A percentile compares a stretch with the other conserved stretches of the same genome.
Evolutionary conservation across 2,329 filamentous ascomycete genomes (phyloP).

Genomic region (Cladosporium sp.): DNA sequence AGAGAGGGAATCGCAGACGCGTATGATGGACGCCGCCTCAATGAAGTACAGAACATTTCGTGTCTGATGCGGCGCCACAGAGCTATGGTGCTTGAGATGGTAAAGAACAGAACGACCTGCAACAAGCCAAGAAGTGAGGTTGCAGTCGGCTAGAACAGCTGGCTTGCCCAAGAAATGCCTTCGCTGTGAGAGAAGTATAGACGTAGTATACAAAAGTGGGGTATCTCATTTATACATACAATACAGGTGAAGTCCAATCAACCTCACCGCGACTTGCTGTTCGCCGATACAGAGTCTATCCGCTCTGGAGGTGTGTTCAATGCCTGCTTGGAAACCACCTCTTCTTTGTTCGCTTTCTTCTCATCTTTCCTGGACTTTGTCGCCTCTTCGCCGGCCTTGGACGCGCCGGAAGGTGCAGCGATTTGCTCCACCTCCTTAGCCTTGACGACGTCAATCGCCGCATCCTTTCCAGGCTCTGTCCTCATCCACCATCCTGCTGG

Average conservation of each 20-base stretch:
- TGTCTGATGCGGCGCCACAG: too few relatives aligned
- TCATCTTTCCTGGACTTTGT: constrained; percentile 1
- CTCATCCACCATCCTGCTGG: constrained; percentile 24
- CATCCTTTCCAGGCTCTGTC: constrained; percentile 16
- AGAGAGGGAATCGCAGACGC: constrained; percentile 23
- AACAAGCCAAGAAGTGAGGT: constrained; percentile 11
- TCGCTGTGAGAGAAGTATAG: background rate
- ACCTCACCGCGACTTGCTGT: constrained; percentile 23
- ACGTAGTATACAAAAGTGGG: constrained; percentile 17
- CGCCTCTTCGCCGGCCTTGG: background rate
- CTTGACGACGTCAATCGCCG: constrained; percentile 2
- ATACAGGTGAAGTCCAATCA: constrained; percentile 3
- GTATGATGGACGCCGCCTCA: constrained; percentile 38
- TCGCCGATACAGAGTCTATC: constrained; percentile 19
- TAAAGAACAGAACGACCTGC: too few relatives aligned
- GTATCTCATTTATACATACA: constrained; percentile 21
- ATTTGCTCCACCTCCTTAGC: background rate
- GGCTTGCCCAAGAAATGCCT: too few relatives aligned
- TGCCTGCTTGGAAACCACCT: constrained; percentile 6
- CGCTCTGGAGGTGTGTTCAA: constrained; percentile 13
- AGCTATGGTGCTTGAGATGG: too few relatives aligned
- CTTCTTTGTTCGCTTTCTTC: constrained; percentile 13
- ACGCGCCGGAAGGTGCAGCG: background rate
- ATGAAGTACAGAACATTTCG: constrained; percentile 39
- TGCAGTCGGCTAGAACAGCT: too few relatives aligned